Evolutionary conservation across 2,329 filamentous ascomycete species (phyloP), one percentile per base, ranked within the genome.

Genomic region (Calonectria pteridis): DNA sequence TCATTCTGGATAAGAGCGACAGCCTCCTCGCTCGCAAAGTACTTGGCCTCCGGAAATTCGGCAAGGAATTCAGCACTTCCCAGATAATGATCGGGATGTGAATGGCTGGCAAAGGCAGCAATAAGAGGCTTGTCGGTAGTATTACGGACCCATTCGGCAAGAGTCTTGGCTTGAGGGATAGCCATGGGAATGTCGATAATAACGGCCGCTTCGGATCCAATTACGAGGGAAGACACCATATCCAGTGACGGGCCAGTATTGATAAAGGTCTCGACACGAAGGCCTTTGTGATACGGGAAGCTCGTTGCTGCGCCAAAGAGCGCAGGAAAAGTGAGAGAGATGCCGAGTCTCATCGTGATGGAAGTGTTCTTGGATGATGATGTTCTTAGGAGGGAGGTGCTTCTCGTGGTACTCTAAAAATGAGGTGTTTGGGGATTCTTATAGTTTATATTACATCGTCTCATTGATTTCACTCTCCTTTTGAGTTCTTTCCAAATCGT

Each of bases 41-140:
- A 69, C 43, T 69, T 73, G 4, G 68, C 43, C 18, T 71, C 73
- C 4, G 71, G 71, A 35, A 75, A 75, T 14, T 71, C 33, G 10
- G 55, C 64, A 7, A 75, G 37, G 35, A 75, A 73, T 7, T 59
- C 40, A 3, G 64, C 43, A 6, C 68, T 66, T 43, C 69, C 66
- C 3, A 76, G 49, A 55, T 76, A 76, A 53, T 76, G 72, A 40
- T 76, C 72, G 0, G 74, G 74, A 20, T 76, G 74, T 9, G 66
- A 72, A 26, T 76, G 74, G 9, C 69, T 76, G 0, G 68, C 55
- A 43, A 76, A 76, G 20, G 72, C 74, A 7, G 72, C 74, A 18
- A 76, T 64, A 6, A 76, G 55, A 10, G 74, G 74, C 33, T 76
- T 76, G n/a, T 74, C 37, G 6, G 74, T 76, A 2, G 72, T 74